These are phyloP conservation scores for Lentinus polychrous DNA, from an alignment of 1,284 basidiomycete species.

Conservation along the genomic window DNA sequence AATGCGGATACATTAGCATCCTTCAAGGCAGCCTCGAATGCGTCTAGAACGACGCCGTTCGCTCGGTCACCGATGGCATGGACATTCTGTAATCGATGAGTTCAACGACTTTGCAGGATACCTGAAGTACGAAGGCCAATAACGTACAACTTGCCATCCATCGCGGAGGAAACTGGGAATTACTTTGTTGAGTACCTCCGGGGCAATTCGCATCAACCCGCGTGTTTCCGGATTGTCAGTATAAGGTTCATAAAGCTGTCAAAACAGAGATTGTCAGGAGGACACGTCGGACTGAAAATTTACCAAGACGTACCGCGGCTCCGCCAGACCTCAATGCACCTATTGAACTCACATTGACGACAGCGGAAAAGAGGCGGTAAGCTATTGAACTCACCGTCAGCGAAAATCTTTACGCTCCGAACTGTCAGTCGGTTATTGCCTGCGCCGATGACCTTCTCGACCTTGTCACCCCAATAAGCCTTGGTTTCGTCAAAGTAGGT, in stretches of 20 bases:
- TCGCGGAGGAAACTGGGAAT: conserved; percentile 69
- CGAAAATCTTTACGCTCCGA: conserved; percentile 86
- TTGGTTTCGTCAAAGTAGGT: conserved; percentile 61
- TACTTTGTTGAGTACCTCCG: conserved; percentile 54
- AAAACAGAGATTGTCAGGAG: conserved; percentile 5
- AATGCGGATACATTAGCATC: conserved; percentile 54
- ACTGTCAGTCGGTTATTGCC: conserved; percentile 60
- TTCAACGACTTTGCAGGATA: not conserved
- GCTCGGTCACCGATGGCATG: conserved; percentile 92
- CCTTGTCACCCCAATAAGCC: conserved; percentile 72
- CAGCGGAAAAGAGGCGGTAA: conserved; percentile 2
- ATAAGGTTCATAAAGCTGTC: conserved; percentile 71
- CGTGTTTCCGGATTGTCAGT: conserved; percentile 69
- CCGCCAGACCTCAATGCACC: conserved; percentile 87
- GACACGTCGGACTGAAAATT: conserved; percentile 1
- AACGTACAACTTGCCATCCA: conserved; percentile 75
- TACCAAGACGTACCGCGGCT: conserved; percentile 66
- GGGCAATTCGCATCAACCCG: conserved; percentile 72
- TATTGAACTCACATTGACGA: conserved; percentile 19
- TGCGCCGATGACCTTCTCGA: conserved; percentile 48
- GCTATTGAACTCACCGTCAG: conserved; percentile 50
- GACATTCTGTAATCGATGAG: conserved; percentile 51
- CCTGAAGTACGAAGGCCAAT: not conserved
- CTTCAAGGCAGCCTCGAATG: conserved; percentile 64
- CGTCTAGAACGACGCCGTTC: conserved; percentile 78